A percentile compares a stretch with the other conserved stretches of the same genome.
Conservation (phyloP, 768 basidiomycete genomes). For the Collybia nuda region DNA sequence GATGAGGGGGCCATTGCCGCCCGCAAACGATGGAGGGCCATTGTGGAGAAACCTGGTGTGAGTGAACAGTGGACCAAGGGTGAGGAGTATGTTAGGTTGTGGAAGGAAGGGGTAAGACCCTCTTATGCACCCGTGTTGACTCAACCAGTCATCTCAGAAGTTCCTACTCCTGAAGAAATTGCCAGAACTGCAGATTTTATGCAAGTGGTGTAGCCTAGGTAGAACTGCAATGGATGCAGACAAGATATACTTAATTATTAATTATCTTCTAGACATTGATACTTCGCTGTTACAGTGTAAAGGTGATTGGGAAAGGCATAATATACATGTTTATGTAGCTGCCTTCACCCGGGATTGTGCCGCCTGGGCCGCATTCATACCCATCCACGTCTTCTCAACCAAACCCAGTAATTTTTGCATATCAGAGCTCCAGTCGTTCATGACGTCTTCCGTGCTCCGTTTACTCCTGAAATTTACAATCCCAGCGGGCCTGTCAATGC, state of each 20-base stretch:
- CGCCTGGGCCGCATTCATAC: constrained; percentile 86
- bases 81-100: constrained; percentile 67
- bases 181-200: constrained; percentile 3
- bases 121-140: constrained; percentile 61
- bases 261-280: not conserved
- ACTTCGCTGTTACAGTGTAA: not conserved
- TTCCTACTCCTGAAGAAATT: constrained; percentile 7
- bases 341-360: constrained; percentile 65
- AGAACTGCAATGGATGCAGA: not conserved
- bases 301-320: constrained; percentile 18
- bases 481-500: constrained; percentile 89
- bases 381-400: constrained; percentile 99
- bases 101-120: constrained; percentile 69
- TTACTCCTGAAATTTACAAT: constrained; percentile 86
- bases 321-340: constrained; percentile 18
- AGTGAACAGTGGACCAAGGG: constrained; percentile 68
- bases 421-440: constrained; percentile 98
- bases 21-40: constrained; percentile 77
- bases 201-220: not conserved
- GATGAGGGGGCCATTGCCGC: constrained; percentile 63
- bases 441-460: constrained; percentile 84
- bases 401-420: constrained; percentile 89
- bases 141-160: constrained; percentile 26
- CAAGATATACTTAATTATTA: not conserved
- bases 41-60: constrained; percentile 47